Evolutionary conservation across 2,329 filamentous ascomycete genomes (phyloP).

Genomic region (Boeremia exigua): DNA sequence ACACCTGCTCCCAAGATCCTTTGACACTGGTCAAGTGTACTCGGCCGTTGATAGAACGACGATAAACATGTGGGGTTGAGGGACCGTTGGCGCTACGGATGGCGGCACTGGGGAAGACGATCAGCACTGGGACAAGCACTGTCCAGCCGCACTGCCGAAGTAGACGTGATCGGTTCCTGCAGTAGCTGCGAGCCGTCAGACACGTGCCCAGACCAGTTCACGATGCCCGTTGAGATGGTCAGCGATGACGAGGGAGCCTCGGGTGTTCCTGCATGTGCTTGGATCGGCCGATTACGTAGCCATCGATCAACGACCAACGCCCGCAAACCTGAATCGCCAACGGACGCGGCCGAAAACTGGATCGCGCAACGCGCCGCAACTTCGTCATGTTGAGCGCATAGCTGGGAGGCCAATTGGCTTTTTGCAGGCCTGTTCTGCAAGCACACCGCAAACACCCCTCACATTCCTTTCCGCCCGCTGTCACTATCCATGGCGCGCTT

Average conservation of each 20-base stretch:
- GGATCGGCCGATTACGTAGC: slow-evolving; percentile 12
- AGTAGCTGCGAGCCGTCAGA: neutral
- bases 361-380: neutral
- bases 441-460: slow-evolving; percentile 1
- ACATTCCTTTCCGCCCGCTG: neutral
- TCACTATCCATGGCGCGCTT: slow-evolving; percentile 32
- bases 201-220: neutral
- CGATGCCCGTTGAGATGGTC: neutral
- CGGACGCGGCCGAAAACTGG: slow-evolving; percentile 5
- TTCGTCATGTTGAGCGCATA: slow-evolving; percentile 40
- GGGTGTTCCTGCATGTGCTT: slow-evolving; percentile 15
- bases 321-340: slow-evolving; percentile 13
- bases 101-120: slow-evolving; percentile 5
- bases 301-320: neutral
- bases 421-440: slow-evolving; percentile 5
- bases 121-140: slow-evolving; percentile 1
- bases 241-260: neutral
- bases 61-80: neutral
- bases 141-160: slow-evolving; percentile 4
- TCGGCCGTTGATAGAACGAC: neutral
- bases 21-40: no score
- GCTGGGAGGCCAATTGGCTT: slow-evolving; percentile 23
- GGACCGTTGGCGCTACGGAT: slow-evolving; percentile 1
- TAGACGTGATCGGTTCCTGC: slow-evolving; percentile 1
- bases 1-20: no score